These are phyloP conservation scores for Fonsecaea nubica DNA, from an alignment of 2,329 filamentous ascomycete genomes.

Conservation along the genomic window DNA sequence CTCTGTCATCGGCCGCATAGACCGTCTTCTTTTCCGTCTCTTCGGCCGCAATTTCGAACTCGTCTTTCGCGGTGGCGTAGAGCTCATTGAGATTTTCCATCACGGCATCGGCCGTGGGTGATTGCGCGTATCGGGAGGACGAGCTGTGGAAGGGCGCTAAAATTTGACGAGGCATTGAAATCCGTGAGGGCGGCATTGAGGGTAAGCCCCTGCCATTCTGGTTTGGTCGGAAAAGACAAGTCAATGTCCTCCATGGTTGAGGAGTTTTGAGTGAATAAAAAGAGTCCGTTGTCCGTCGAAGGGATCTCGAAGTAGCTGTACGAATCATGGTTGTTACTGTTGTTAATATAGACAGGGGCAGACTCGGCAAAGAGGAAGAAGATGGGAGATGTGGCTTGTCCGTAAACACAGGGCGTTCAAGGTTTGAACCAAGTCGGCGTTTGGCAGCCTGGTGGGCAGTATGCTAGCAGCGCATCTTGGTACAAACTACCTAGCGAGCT, in stretches of 20 bases:
- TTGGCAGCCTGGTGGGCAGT: neutral
- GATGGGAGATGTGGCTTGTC: neutral
- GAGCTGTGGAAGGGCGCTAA: conserved; percentile 33
- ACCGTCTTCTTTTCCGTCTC: conserved; percentile 59
- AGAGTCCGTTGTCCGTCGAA: conserved; percentile 2
- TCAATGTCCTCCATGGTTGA: conserved; percentile 7
- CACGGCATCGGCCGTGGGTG: conserved; percentile 40
- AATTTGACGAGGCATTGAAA: neutral
- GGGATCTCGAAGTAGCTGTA: conserved; percentile 3
- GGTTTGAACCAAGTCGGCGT: neutral
- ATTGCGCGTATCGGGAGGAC: conserved; percentile 22
- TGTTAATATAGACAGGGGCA: neutral
- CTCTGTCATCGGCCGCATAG: conserved; percentile 62
- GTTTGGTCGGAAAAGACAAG: neutral
- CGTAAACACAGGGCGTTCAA: neutral
- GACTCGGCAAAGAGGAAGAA: neutral
- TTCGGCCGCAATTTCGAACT: conserved; percentile 53
- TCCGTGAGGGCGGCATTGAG: neutral
- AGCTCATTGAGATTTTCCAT: conserved; percentile 41
- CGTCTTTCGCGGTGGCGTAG: conserved; percentile 41
- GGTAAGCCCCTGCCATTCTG: neutral
- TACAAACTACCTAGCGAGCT: too few species aligned
- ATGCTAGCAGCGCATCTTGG: neutral
- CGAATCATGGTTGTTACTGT: conserved; percentile 11
- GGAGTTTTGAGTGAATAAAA: neutral